Conservation (phyloP, 2,329 filamentous ascomycete species). For the Paraphaeosphaeria minitans region DNA sequence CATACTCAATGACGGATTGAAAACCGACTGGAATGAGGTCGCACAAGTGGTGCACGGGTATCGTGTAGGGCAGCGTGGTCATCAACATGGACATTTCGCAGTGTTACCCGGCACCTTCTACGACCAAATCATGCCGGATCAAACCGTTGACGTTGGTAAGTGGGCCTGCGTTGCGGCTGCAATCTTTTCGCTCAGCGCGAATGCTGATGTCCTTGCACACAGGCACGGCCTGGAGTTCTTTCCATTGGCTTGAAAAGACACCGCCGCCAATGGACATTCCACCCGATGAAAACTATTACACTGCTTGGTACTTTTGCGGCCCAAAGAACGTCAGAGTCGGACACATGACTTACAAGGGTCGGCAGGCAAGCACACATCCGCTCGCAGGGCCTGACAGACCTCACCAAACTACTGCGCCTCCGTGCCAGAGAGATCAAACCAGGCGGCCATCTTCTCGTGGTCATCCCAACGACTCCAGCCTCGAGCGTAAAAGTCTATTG, state of each 20-base stretch:
- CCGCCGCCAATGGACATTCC: not conserved
- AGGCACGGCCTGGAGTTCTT: conserved; percentile 2
- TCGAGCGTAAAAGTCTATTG: not conserved
- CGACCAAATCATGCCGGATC: not conserved
- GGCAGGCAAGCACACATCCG: not conserved
- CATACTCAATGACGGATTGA: not conserved
- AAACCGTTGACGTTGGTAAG: not conserved
- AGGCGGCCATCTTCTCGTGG: not conserved
- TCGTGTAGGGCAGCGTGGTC: not conserved
- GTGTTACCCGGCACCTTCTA: not conserved
- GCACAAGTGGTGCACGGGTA: not conserved
- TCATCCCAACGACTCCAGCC: not conserved
- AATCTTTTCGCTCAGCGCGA: not conserved
- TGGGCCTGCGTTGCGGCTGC: too few relatives aligned
- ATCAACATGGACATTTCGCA: not conserved
- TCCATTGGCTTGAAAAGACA: not conserved
- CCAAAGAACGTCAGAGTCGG: not conserved
- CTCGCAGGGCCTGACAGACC: not conserved
- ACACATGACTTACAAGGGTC: not conserved
- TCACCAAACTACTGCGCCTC: conserved; percentile 1
- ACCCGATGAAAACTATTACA: not conserved
- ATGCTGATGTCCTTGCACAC: not conserved
- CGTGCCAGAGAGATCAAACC: conserved; percentile 4
- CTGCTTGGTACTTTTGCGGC: not conserved
- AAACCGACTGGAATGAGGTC: not conserved